These are phyloP conservation scores for Wallemia ichthyophaga DNA, from an alignment of 1,284 basidiomycete species.

Conservation along the genomic window DNA sequence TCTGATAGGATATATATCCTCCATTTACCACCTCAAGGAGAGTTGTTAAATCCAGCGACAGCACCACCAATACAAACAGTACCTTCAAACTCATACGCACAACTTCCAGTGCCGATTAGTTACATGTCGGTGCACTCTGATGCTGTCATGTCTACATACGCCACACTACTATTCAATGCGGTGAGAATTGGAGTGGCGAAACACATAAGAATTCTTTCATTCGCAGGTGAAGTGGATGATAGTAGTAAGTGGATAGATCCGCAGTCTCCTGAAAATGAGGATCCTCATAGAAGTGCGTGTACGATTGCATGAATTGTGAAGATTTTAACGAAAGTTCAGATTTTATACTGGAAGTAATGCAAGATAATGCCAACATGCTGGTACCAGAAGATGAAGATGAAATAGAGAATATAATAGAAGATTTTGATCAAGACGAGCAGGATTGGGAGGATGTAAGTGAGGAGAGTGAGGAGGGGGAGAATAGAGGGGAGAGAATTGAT, in stretches of 20 bases:
- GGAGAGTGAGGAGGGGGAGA: slow-evolving; percentile 10
- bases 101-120: neutral
- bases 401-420: neutral
- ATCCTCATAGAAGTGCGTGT: neutral
- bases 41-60: neutral
- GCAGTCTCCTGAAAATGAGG: neutral
- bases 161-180: neutral
- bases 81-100: neutral
- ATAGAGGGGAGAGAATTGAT: slow-evolving; percentile 2
- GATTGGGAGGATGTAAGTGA: slow-evolving; percentile 6
- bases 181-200: neutral
- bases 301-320: neutral
- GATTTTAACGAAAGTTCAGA: neutral
- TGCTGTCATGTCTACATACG: neutral
- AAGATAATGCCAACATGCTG: neutral
- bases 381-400: neutral
- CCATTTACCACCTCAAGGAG: neutral
- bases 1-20: neutral
- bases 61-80: neutral
- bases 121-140: neutral
- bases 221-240: neutral
- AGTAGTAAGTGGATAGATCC: neutral
- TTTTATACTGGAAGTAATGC: neutral
- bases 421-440: neutral
- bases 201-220: neutral